These are phyloP conservation scores for Plectranthus barbatus DNA, from an alignment of 257 asterid genomes.

Conservation along the genomic window DNA sequence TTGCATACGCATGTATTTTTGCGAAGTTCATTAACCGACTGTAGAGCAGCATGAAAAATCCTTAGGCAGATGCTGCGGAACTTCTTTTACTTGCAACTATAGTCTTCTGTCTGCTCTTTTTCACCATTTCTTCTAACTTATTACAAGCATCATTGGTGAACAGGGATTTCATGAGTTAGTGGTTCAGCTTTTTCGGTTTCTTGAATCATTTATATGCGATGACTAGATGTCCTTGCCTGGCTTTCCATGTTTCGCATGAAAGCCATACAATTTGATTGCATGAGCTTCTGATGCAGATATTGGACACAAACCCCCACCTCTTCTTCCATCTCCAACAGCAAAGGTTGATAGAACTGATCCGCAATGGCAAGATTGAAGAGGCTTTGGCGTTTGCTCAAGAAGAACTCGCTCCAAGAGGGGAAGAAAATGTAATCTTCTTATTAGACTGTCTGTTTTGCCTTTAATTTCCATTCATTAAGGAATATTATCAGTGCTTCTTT, in stretches of 20 bases:
- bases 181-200: neutral
- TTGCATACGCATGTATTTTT: neutral
- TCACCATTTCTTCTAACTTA: neutral
- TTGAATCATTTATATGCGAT: neutral
- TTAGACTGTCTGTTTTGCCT: neutral
- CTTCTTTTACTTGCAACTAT: no score
- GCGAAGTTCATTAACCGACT: neutral
- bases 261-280: constrained; percentile 1
- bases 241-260: neutral
- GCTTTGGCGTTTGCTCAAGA: constrained; percentile 92
- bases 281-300: constrained; percentile 44
- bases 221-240: neutral
- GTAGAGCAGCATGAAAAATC: neutral
- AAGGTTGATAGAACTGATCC: constrained; percentile 70
- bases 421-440: constrained; percentile 59
- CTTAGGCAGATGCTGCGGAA: neutral
- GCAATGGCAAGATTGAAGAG: constrained; percentile 65
- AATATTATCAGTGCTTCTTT: neutral
- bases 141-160: neutral
- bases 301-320: constrained; percentile 79
- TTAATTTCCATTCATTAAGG: neutral
- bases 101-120: neutral
- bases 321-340: constrained; percentile 91
- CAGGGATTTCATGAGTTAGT: constrained; percentile 4
- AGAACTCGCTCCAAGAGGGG: constrained; percentile 94